Base-by-base conservation (phyloP, 1,284 basidiomycete species). In the Uromyces viciae-fabae region DNA sequence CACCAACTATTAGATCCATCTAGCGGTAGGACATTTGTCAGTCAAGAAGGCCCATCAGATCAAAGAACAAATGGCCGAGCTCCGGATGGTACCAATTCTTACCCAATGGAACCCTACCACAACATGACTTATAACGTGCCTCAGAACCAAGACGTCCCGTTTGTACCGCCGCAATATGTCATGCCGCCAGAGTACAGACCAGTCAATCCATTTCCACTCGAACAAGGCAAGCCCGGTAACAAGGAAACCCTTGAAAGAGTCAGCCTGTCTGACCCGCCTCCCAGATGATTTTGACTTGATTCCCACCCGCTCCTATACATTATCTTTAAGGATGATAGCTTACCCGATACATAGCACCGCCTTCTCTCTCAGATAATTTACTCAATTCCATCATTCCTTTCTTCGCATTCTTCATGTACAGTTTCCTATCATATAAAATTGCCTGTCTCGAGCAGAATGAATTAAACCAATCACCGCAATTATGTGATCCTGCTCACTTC, bases 1-100 rank as follows among this genome's bases (percentile, higher is more conserved):
- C 79, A 81, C 54, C 79, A 81, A 75, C 46, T 81, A 68, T 60
- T 81, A n/a, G 79, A 81, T 68, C 79, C 79, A 15, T 74, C 79
- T 14, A 68, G 66, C 25, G 66, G 40, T 19, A 52, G 79, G 46
- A 38, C 49, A 42, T 28, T 49, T 7, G 69, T 22, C 49, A 43
- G 43, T 54, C 60, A 42, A n/a, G 46, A 54, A 40, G 60, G 66
- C 14, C 60, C 25, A 25, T 46, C 49, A 62, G 58, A 75, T 62
- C 73, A 60, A 40, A 38, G 56, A 42, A 58, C 46, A 17, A 58
- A 60, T 43, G 72, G 72, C n/a, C n/a, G 73, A 75, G 73, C 19
- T 64, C 68, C 54, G 52, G 64, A 71, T 31, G 66, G 49, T 33
- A 5, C 64, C 40, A 71, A 80, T 60, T 19, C 69, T 1, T 80